Evolutionary conservation across 1,139 yeast species (phyloP), one percentile per base, ranked within the genome.

Genomic region (Pichia sp.): DNA sequence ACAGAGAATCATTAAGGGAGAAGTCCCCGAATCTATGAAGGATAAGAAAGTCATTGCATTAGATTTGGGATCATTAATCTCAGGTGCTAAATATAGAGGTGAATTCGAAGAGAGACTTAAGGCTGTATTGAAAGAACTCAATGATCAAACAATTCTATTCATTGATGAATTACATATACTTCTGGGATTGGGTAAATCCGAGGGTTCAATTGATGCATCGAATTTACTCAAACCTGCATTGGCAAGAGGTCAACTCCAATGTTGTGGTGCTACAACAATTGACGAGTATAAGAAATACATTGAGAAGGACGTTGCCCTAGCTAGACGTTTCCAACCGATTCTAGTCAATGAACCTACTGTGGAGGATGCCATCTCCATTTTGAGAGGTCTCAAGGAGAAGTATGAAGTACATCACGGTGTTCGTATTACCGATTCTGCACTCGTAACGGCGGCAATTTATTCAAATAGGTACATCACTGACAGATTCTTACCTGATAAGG

Each of bases 401-500:
- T 91, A 91, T 55, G 98, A 91, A 55, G 96, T 91, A 4, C 98
- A 91, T 55, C 98, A 91, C 55, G 98, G 98, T 60, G 98, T 91
- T n/a, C 73, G 96, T 47, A 86, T 91, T 40, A 74, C 93, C 6
- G 98, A 91, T 56, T 73, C 88, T 29, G 96, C 98, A 0, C 67
- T 91, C 40, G 97, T 91, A 1, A 83, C 96, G 0, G 96, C 97
- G 10, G 96, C 96, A 0, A 77, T 84, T 5, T 77, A 88, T 53
- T 80, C 95, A 22, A 85, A 86, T 53, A 70, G 98, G 46, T 91
- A 91, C 57, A 85, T 91, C 38, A 84, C 94, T 7, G 97, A 91
- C 57, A 64, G 97, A 38, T 86, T 77, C 52, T 66, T 91, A 31
- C 98, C 98, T 1, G 98, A 91, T 57, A 91, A 91, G 62, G 96